These are phyloP conservation scores for Blastomyces silverae DNA, from an alignment of 2,329 filamentous ascomycete species.

Conservation along the genomic window DNA sequence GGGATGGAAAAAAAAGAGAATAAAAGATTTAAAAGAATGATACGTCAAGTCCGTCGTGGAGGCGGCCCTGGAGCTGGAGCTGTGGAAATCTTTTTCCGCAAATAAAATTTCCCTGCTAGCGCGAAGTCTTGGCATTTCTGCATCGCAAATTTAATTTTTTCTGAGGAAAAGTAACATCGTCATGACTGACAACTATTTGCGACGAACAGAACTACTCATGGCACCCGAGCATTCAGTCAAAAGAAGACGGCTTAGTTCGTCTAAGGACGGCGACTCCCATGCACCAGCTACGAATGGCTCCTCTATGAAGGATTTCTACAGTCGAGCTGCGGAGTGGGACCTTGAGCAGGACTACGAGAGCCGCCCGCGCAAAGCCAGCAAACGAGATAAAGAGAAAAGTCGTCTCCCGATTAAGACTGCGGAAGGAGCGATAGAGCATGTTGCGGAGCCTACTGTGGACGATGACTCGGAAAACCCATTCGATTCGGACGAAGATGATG, in stretches of 20 bases:
- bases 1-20: not conserved
- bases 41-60: not conserved
- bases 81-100: slow-evolving; percentile 23
- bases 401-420: slow-evolving; percentile 80
- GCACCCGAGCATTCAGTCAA: slow-evolving; percentile 44
- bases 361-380: slow-evolving; percentile 65
- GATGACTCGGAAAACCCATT: slow-evolving; percentile 61
- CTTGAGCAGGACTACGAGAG: slow-evolving; percentile 87
- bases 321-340: slow-evolving; percentile 74
- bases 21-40: slow-evolving; percentile 1
- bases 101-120: slow-evolving; percentile 24
- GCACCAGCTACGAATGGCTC: slow-evolving; percentile 24
- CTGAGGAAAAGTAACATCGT: not conserved
- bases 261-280: slow-evolving; percentile 31
- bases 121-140: slow-evolving; percentile 28
- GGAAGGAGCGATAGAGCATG: slow-evolving; percentile 63
- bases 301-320: slow-evolving; percentile 54
- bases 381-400: slow-evolving; percentile 65
- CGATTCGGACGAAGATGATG: slow-evolving; percentile 50
- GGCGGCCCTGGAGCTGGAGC: not conserved
- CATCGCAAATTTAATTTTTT: slow-evolving; percentile 6
- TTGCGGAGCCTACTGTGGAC: slow-evolving; percentile 43
- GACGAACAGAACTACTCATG: slow-evolving; percentile 33
- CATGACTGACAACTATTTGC: not conserved
- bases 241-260: slow-evolving; percentile 46